Base-by-base conservation (phyloP, 768 basidiomycete species). In the Amyloporia xantha region DNA sequence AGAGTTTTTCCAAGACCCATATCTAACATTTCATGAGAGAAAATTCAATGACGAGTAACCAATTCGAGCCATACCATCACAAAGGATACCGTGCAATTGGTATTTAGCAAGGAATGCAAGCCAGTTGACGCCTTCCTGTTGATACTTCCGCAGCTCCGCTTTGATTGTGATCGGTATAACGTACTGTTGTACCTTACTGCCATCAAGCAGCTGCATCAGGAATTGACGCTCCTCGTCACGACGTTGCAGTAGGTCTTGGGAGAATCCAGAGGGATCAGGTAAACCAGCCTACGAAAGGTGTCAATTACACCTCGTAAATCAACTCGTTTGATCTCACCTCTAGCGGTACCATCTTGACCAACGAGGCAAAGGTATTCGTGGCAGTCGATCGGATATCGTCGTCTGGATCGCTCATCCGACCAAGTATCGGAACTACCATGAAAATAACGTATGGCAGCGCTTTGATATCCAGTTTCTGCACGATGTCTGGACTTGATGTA, bases 1-100 rank as follows among this genome's bases (percentile, higher is more conserved):
- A 98, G 70, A 1, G 94, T 97, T 71, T 99, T 99, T 6, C 96
- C 96, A 6, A 99, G 81, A 49, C 96, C 96, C 95, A 98, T 99
- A 62, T 99, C 95, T 98, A 58, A 23, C 9, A 35, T 27, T 61
- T 20, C 62, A 41, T 26, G 26, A 44, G n/a, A 25, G 7, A 30
- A 9, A 19, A 37, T 21, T 17, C 15, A n/a, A 23, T 15, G 6
- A 45, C 23, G 24, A 35, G 21, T 2, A 24, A 12, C 39, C n/a
- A n/a, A n/a, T n/a, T 26, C n/a, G 24, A 13, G 17, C 63, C 78
- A 54, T 58, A 92, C 95, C 96, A 60, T 99, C 96, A 62, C 96
- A 99, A 24, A 99, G 81, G 58, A 98, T 91, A 12, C 96, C 96
- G 62, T 99, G 96, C 2, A 99, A 68, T 60, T 98, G 96, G 64